Percentiles rank a stretch among this genome's conserved stretches.
phyloP scores from a whole-genome alignment of 345 rosid genomes.

The Citrus trifoliata region DNA sequence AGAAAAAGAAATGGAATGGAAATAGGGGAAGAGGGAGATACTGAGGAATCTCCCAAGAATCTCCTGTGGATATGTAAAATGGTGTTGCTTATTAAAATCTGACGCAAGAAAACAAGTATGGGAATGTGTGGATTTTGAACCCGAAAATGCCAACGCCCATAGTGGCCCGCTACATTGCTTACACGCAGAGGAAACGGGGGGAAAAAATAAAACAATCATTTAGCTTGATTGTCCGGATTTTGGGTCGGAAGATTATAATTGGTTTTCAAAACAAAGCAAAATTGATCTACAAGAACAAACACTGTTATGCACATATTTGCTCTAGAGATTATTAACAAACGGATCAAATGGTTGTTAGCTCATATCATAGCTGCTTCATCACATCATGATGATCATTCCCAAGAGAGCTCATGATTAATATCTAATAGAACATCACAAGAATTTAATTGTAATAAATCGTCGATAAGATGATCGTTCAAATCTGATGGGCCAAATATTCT shows the following conservation, averaged over 20 bases:
- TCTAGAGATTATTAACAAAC: no score
- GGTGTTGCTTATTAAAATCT: not conserved
- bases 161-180: not conserved
- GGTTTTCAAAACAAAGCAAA: no score
- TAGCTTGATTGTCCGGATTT: not conserved
- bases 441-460: no score
- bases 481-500: no score
- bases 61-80: constrained; percentile 5
- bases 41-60: constrained; percentile 27
- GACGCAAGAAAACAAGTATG: not conserved
- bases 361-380: no score
- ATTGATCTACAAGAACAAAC: no score
- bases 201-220: not conserved
- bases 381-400: no score
- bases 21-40: not conserved
- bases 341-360: no score
- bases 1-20: not conserved
- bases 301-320: no score
- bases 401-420: no score
- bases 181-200: not conserved
- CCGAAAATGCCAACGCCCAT: not conserved
- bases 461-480: no score
- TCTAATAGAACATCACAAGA: no score
- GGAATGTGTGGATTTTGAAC: constrained; percentile 10
- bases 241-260: not conserved